phyloP scores from a whole-genome alignment of 2,329 filamentous ascomycete species.

The Tolypocladium pustulatum region DNA sequence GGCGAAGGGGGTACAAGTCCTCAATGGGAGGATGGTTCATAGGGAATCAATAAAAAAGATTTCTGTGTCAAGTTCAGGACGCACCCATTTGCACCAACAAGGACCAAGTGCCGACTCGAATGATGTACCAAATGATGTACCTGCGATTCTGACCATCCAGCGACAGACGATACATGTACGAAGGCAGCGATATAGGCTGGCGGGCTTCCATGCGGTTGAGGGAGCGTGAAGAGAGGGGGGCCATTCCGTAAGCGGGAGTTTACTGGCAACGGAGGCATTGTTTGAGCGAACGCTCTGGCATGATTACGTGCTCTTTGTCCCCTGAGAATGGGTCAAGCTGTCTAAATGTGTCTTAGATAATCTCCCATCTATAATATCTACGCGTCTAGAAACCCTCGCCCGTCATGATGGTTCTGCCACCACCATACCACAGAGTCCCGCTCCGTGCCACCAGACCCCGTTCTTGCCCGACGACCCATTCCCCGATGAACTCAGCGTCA shows the following conservation, averaged over 20 bases:
- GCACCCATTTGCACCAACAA: not conserved
- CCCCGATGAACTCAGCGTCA: conserved; percentile 39
- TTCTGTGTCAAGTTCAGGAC: conserved; percentile 4
- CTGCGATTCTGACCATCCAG: not conserved
- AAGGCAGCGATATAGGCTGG: not conserved
- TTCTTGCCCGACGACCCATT: conserved; percentile 85
- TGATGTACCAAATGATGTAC: too few relatives aligned
- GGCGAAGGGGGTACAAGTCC: conserved; percentile 36
- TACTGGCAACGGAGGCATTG: not conserved
- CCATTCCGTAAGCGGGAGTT: not conserved
- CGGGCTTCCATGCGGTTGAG: not conserved
- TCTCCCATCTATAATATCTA: not conserved
- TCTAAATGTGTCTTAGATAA: not conserved
- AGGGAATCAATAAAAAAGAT: conserved; percentile 31
- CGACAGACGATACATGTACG: not conserved
- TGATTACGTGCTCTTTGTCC: not conserved
- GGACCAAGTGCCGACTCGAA: not conserved
- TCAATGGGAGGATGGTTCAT: conserved; percentile 32
- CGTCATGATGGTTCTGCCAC: conserved; percentile 56
- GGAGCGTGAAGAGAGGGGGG: not conserved
- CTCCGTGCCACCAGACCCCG: conserved; percentile 65
- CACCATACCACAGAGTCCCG: conserved; percentile 80
- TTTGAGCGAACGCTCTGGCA: not conserved
- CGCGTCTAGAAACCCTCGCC: conserved; percentile 47
- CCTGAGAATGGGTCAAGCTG: not conserved